A percentile compares a stretch with the other conserved stretches of the same genome.
These are phyloP conservation scores for Auricularia sp. DNA, from an alignment of 768 basidiomycete genomes.

Conservation along the genomic window DNA sequence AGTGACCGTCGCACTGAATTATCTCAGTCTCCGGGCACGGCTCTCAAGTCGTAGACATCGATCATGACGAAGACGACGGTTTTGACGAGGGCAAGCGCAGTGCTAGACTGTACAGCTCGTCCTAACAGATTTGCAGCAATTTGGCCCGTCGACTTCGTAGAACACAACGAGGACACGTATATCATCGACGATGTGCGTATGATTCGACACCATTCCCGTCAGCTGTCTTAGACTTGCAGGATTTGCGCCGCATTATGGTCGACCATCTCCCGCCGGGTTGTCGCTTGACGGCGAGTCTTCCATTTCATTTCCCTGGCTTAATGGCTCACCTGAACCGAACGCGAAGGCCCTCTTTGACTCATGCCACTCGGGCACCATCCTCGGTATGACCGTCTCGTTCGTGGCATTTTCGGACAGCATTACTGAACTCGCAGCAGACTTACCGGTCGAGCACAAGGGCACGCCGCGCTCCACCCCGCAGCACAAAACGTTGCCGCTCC, in stretches of 20 bases:
- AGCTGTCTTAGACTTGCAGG: slow-evolving; percentile 4
- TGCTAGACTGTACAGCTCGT: background rate
- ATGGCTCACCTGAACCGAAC: background rate
- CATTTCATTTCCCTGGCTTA: background rate
- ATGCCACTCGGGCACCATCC: slow-evolving; percentile 17
- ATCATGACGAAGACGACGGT: slow-evolving; percentile 1
- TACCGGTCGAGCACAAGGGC: background rate
- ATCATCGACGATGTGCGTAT: slow-evolving; percentile 19
- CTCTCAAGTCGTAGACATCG: background rate
- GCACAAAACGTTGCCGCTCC: background rate
- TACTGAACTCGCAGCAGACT: background rate
- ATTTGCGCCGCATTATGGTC: slow-evolving; percentile 15
- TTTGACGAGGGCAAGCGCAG: slow-evolving; percentile 3
- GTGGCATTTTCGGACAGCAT: too few species aligned
- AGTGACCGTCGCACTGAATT: background rate
- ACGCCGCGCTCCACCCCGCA: background rate
- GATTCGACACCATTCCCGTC: background rate
- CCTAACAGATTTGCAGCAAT: slow-evolving; percentile 10
- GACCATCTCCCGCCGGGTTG: slow-evolving; percentile 13
- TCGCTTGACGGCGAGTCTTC: slow-evolving; percentile 11
- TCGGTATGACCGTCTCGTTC: slow-evolving; percentile 6
- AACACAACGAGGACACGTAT: slow-evolving; percentile 9
- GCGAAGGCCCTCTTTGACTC: slow-evolving; percentile 20
- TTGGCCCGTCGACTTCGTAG: slow-evolving; percentile 13
- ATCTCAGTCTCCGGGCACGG: slow-evolving; percentile 4